Conservation (phyloP, 2,329 filamentous ascomycete genomes). For the Zelopaecilomyces penicillatus region DNA sequence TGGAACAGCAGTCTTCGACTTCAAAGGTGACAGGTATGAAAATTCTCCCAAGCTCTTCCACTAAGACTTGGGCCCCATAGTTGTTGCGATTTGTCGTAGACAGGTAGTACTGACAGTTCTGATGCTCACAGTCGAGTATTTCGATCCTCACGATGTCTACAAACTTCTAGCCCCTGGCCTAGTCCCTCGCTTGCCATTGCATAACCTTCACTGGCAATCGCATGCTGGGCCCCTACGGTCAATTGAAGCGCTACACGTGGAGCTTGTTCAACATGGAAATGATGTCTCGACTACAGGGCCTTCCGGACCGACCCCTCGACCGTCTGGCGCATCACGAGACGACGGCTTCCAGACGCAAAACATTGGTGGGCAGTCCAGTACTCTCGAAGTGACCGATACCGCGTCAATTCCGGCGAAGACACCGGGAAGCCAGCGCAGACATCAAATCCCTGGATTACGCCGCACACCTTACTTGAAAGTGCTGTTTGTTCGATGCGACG, state of each 20-base stretch:
- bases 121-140: constrained; percentile 70
- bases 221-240: constrained; percentile 84
- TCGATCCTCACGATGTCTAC: constrained; percentile 85
- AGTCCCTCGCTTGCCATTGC: constrained; percentile 70
- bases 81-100: not conserved
- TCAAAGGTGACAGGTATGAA: constrained; percentile 67
- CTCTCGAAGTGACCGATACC: constrained; percentile 30
- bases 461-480: constrained; percentile 92
- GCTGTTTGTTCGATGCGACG: constrained; percentile 83
- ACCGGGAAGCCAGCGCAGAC: constrained; percentile 50
- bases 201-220: constrained; percentile 95
- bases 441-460: constrained; percentile 90
- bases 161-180: constrained; percentile 72
- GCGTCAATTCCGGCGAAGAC: constrained; percentile 23
- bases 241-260: constrained; percentile 86
- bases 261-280: constrained; percentile 61
- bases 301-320: constrained; percentile 21
- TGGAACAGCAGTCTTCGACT: constrained; percentile 61
- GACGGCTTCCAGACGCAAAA: constrained; percentile 55
- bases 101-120: not conserved
- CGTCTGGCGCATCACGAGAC: constrained; percentile 31
- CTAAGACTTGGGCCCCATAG: too few species aligned
- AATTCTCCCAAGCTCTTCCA: constrained; percentile 2
- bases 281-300: constrained; percentile 31
- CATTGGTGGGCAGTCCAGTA: constrained; percentile 33